Evolutionary conservation across 176 grass and related monocot species (phyloP).

Genomic region (Elymus sibiricus): DNA sequence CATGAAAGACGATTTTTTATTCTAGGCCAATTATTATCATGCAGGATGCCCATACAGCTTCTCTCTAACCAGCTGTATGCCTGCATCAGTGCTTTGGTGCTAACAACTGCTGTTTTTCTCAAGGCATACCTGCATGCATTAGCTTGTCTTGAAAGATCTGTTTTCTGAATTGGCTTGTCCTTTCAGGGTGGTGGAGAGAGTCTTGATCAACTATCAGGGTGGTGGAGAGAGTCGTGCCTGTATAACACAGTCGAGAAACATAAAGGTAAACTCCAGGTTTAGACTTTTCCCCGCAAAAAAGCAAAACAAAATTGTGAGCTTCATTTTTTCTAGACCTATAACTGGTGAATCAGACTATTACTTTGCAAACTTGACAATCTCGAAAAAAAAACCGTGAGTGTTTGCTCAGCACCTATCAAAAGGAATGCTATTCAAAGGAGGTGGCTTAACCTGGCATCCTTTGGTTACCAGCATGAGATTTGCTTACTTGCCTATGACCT

Average conservation of each 20-base stretch:
- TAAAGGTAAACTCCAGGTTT: conserved; percentile 56
- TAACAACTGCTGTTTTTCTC: neutral
- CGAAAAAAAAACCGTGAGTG: no score
- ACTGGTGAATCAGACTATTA: neutral
- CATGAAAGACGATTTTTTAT: neutral
- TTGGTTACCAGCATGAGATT: neutral
- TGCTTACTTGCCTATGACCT: neutral
- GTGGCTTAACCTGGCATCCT: neutral
- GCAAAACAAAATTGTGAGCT: neutral
- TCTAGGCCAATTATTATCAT: neutral
- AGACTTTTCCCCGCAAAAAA: neutral
- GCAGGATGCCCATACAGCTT: neutral
- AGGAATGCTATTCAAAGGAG: neutral
- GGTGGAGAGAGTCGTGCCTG: conserved; percentile 60
- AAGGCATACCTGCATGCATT: neutral
- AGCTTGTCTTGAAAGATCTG: neutral
- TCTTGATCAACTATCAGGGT: conserved; percentile 71
- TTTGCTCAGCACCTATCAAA: neutral
- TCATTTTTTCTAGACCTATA: neutral
- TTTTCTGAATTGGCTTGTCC: neutral
- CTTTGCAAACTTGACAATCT: neutral
- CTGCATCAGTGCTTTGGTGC: neutral
- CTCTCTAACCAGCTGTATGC: neutral
- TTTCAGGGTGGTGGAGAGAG: conserved; percentile 91
- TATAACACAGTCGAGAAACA: conserved; percentile 67